Evolutionary conservation across 257 asterid species (phyloP).

Genomic region (Ilex aquifolium): DNA sequence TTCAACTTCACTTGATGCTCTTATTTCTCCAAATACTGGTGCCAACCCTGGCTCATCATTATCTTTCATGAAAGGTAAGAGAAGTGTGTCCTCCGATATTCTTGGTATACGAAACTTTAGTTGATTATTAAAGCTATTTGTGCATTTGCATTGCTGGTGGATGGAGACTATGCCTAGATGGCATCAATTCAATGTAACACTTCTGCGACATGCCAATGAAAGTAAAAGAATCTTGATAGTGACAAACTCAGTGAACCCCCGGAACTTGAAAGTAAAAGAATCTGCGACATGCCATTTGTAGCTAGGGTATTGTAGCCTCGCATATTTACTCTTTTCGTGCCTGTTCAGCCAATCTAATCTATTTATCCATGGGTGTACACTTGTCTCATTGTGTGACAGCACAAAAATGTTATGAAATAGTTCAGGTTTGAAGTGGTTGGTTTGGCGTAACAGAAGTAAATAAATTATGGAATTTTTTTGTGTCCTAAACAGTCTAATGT

Average conservation of each 20-base stretch:
- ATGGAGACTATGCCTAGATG: no score
- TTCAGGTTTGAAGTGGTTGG: not conserved
- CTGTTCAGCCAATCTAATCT: no score
- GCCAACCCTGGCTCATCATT: slow-evolving; percentile 82
- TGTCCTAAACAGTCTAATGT: not conserved
- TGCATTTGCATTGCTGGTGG: not conserved
- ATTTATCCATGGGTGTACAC: no score
- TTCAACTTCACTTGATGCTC: slow-evolving; percentile 64
- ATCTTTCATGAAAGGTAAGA: slow-evolving; percentile 86
- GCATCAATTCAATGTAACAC: no score
- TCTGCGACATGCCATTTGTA: no score
- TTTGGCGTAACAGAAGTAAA: not conserved
- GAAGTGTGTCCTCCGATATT: not conserved
- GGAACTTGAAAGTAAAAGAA: no score
- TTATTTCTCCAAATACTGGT: slow-evolving; percentile 59
- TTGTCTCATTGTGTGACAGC: no score
- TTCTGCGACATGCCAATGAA: no score
- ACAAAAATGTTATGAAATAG: not conserved
- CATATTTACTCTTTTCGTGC: no score
- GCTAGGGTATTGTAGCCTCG: no score
- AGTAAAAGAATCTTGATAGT: no score
- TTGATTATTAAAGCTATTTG: slow-evolving; percentile 5
- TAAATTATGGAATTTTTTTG: not conserved
- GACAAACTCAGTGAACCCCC: no score
- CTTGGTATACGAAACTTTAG: not conserved